phyloP scores from a whole-genome alignment of 2,329 filamentous ascomycete genomes.

The Aspergillaceae sp. region DNA sequence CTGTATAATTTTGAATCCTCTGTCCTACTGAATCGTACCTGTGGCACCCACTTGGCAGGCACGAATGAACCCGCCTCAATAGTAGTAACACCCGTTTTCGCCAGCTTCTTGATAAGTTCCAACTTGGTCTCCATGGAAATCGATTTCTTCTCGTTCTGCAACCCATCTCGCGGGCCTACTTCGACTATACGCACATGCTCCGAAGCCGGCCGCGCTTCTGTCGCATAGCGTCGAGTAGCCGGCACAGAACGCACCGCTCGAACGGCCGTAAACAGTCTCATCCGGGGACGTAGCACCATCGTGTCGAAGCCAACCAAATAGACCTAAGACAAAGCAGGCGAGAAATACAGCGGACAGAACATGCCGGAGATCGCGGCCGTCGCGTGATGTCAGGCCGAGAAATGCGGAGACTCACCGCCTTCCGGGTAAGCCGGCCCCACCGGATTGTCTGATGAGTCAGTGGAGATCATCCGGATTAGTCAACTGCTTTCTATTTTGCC shows the following conservation, averaged over 20 bases:
- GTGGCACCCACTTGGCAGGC: slow-evolving; percentile 47
- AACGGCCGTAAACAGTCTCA: slow-evolving; percentile 22
- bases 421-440: too few species aligned
- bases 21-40: slow-evolving; percentile 28
- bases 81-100: slow-evolving; percentile 41
- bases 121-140: slow-evolving; percentile 43
- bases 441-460: too few species aligned
- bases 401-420: too few species aligned
- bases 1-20: not conserved
- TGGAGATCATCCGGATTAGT: too few species aligned
- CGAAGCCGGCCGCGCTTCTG: slow-evolving; percentile 35
- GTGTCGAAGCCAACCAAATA: slow-evolving; percentile 7
- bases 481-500: too few species aligned
- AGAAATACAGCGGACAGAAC: too few species aligned
- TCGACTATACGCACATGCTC: slow-evolving; percentile 47
- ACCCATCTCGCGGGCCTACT: slow-evolving; percentile 46
- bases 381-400: too few species aligned
- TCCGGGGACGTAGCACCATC: slow-evolving; percentile 18
- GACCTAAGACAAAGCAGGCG: too few species aligned
- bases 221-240: slow-evolving; percentile 24
- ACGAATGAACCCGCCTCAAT: slow-evolving; percentile 48
- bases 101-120: slow-evolving; percentile 40
- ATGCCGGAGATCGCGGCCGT: too few species aligned
- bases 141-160: slow-evolving; percentile 46
- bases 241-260: slow-evolving; percentile 15